Conservation (phyloP, 2,329 filamentous ascomycete species). For the Aureobasidium uvarum region DNA sequence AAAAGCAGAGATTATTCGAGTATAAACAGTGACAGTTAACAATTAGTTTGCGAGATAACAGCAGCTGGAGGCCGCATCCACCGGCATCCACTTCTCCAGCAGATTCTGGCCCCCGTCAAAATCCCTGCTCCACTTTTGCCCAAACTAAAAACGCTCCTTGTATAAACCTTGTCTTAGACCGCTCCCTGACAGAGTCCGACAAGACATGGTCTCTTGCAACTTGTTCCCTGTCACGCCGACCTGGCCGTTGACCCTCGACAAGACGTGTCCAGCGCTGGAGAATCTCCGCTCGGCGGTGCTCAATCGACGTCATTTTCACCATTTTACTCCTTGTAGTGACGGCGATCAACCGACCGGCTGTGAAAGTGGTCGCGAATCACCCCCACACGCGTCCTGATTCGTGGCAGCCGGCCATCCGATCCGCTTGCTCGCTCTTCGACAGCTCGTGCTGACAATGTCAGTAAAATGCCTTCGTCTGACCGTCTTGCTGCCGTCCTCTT, state of each 20-base stretch:
- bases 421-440: not conserved
- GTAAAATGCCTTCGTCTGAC: not conserved
- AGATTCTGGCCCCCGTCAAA: slow-evolving; percentile 17
- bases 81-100: slow-evolving; percentile 1
- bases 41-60: slow-evolving; percentile 26
- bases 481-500: not conserved
- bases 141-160: slow-evolving; percentile 6
- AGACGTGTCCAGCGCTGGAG: not conserved
- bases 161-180: not conserved
- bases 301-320: slow-evolving; percentile 1
- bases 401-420: slow-evolving; percentile 15
- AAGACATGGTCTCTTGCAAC: not conserved
- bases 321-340: not conserved
- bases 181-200: not conserved
- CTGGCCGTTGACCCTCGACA: not conserved
- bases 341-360: not conserved
- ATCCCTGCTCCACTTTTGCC: slow-evolving; percentile 19
- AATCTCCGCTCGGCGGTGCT: not conserved
- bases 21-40: slow-evolving; percentile 18
- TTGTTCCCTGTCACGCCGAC: not conserved
- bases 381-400: slow-evolving; percentile 14
- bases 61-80: slow-evolving; percentile 17
- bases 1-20: slow-evolving; percentile 1
- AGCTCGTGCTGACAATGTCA: not conserved
- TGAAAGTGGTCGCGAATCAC: slow-evolving; percentile 1